phyloP scores from a whole-genome alignment of 2,329 filamentous ascomycete genomes.

The Lojkania enalia region DNA sequence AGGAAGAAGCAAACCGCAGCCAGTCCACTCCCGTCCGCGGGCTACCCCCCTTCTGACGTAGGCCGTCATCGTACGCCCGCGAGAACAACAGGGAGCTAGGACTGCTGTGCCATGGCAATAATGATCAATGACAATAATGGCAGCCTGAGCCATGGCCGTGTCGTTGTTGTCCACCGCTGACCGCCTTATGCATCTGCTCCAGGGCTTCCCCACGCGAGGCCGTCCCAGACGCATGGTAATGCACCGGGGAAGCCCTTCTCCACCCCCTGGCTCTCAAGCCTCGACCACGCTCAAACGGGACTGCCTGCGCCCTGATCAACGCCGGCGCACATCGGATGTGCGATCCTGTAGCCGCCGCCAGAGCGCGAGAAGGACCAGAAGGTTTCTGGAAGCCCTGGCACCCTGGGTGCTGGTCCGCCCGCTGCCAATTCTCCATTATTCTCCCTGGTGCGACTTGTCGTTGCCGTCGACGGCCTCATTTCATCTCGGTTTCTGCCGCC shows the following conservation, averaged over 20 bases:
- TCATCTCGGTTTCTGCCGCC: neutral
- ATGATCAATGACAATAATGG: neutral
- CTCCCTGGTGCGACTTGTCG: slow-evolving; percentile 10
- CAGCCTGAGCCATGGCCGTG: neutral
- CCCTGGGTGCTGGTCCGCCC: slow-evolving; percentile 4
- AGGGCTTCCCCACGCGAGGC: slow-evolving; percentile 19
- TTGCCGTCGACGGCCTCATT: slow-evolving; percentile 6
- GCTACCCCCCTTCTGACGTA: slow-evolving; percentile 9
- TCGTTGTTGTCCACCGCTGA: slow-evolving; percentile 11
- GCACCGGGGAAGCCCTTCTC: slow-evolving; percentile 14
- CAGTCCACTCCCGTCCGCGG: slow-evolving; percentile 5
- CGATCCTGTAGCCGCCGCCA: slow-evolving; percentile 7
- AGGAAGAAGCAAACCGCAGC: slow-evolving; percentile 10
- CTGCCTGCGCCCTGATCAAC: slow-evolving; percentile 9
- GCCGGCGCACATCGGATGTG: slow-evolving; percentile 5
- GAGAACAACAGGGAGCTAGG: too few relatives aligned
- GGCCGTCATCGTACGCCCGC: slow-evolving; percentile 3
- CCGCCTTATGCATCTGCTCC: slow-evolving; percentile 28
- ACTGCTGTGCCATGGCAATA: too few relatives aligned
- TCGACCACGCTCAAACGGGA: slow-evolving; percentile 6
- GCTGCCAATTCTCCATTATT: neutral
- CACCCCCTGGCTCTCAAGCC: slow-evolving; percentile 9
- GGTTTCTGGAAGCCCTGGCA: slow-evolving; percentile 7
- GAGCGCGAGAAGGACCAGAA: slow-evolving; percentile 7
- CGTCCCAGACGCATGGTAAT: slow-evolving; percentile 21